Conservation (phyloP, 2,329 filamentous ascomycete species). For the Aspergillus bombycis region DNA sequence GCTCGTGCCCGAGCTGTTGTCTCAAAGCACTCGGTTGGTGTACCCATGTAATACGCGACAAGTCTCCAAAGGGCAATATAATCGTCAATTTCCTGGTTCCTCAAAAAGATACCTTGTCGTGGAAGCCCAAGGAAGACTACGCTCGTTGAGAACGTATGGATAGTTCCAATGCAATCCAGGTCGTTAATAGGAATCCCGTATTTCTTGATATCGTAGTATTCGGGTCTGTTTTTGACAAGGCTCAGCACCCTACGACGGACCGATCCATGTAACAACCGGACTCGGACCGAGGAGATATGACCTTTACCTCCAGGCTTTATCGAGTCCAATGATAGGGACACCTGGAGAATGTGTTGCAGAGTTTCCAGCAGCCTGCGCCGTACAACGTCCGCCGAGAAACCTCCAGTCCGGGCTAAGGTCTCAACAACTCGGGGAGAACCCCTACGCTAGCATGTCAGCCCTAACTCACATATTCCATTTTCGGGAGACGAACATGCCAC, state of each 20-base stretch:
- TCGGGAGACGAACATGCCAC: conserved; percentile 29
- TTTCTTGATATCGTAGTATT: conserved; percentile 63
- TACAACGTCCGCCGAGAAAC: conserved; percentile 70
- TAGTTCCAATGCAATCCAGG: conserved; percentile 72
- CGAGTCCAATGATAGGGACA: conserved; percentile 65
- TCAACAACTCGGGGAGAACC: conserved; percentile 74
- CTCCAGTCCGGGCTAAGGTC: conserved; percentile 72
- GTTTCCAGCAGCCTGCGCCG: conserved; percentile 71
- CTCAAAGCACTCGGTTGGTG: conserved; percentile 64
- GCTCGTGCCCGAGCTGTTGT: conserved; percentile 59
- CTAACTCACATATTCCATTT: not conserved
- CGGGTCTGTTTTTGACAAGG: conserved; percentile 58
- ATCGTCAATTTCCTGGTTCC: conserved; percentile 64
- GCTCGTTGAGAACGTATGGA: conserved; percentile 69
- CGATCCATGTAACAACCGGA: conserved; percentile 69
- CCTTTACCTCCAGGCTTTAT: conserved; percentile 71
- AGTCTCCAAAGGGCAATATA: conserved; percentile 78
- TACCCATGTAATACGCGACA: conserved; percentile 71
- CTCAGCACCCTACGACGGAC: conserved; percentile 68
- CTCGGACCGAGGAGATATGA: conserved; percentile 66
- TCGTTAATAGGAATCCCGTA: conserved; percentile 74
- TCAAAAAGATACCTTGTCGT: conserved; percentile 70
- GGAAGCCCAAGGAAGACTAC: conserved; percentile 72
- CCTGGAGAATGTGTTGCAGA: conserved; percentile 74
- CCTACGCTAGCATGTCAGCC: conserved; percentile 37